These are phyloP conservation scores for Colletotrichum coccodes DNA, from an alignment of 2,329 filamentous ascomycete genomes.

Conservation along the genomic window DNA sequence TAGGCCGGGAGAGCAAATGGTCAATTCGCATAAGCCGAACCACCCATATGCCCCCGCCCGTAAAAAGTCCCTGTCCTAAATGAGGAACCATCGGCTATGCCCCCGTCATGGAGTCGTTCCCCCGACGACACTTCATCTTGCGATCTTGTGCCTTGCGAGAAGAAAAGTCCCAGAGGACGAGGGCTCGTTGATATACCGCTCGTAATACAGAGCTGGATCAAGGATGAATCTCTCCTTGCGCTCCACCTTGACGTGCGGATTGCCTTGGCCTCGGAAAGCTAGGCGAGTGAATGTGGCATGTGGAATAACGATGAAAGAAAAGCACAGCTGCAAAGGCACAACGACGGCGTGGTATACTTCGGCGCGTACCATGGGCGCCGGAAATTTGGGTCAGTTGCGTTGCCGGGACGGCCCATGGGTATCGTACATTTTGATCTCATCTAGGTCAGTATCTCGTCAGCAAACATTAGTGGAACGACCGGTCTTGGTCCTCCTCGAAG, in stretches of 20 bases:
- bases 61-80: conserved; percentile 41
- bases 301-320: conserved; percentile 8
- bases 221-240: conserved; percentile 80
- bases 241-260: conserved; percentile 80
- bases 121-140: conserved; percentile 35
- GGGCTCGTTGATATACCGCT: conserved; percentile 68
- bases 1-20: conserved; percentile 54
- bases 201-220: conserved; percentile 79
- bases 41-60: conserved; percentile 42
- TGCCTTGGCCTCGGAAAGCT: conserved; percentile 7
- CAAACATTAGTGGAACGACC: conserved; percentile 18
- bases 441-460: conserved; percentile 29
- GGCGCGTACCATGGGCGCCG: background rate
- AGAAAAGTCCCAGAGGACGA: conserved; percentile 24
- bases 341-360: conserved; percentile 23
- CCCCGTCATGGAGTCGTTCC: conserved; percentile 16
- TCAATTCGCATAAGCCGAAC: conserved; percentile 50
- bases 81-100: conserved; percentile 37
- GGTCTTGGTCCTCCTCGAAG: conserved; percentile 51
- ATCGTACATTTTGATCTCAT: conserved; percentile 47
- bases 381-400: background rate
- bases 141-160: conserved; percentile 28
- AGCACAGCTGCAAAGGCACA: background rate
- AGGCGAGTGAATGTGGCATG: conserved; percentile 3
- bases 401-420: conserved; percentile 41